These are phyloP conservation scores for Sequoia sempervirens DNA, from an alignment of 75 land plant genomes.

Conservation along the genomic window DNA sequence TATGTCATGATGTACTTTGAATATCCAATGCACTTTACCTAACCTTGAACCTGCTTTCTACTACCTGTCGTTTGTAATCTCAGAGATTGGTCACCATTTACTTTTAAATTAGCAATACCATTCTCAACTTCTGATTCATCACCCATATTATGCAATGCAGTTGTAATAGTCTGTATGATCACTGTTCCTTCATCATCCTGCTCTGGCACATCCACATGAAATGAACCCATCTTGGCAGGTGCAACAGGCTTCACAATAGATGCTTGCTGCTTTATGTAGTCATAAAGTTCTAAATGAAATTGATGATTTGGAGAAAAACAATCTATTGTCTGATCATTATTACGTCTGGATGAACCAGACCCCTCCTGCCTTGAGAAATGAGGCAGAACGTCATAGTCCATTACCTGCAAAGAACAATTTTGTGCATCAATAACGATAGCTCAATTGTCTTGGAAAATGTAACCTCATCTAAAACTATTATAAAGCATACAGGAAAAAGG, in stretches of 20 bases:
- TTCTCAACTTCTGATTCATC: slow-evolving; percentile 24
- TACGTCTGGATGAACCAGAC: slow-evolving; percentile 55
- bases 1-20: background rate
- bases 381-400: slow-evolving; percentile 72
- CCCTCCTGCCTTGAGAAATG: slow-evolving; percentile 67
- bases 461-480: background rate
- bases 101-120: slow-evolving; percentile 8
- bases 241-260: background rate
- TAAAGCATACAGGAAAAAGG: background rate
- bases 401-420: slow-evolving; percentile 37
- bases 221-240: slow-evolving; percentile 11
- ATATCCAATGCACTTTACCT: background rate
- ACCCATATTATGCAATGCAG: slow-evolving; percentile 42
- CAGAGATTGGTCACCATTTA: slow-evolving; percentile 5
- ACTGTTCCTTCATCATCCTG: slow-evolving; percentile 33
- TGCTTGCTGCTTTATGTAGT: slow-evolving; percentile 51
- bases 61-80: background rate
- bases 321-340: slow-evolving; percentile 11
- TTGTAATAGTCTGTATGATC: slow-evolving; percentile 45
- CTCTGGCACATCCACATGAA: slow-evolving; percentile 57
- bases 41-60: background rate
- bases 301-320: slow-evolving; percentile 60
- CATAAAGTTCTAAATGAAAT: slow-evolving; percentile 63
- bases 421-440: background rate
- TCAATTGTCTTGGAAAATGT: background rate